Evolutionary conservation across 2,329 filamentous ascomycete species (phyloP).

Genomic region (Emericellopsis cladophorae): DNA sequence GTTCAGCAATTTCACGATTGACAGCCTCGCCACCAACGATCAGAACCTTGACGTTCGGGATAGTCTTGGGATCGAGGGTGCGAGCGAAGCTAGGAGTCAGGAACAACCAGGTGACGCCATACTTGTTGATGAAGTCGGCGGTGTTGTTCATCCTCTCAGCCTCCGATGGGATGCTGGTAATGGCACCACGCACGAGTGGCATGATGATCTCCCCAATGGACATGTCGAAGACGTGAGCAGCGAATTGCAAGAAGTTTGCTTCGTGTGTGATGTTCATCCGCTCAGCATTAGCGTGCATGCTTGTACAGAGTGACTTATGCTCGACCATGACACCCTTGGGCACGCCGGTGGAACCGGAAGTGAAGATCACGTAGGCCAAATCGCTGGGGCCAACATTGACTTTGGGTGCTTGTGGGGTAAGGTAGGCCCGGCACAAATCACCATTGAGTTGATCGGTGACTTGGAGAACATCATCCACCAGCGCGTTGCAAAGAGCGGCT

Average conservation of each 20-base stretch:
- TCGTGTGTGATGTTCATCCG: slow-evolving; percentile 11
- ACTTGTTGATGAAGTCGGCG: neutral
- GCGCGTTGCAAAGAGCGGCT: neutral
- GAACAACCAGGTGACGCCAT: slow-evolving; percentile 8
- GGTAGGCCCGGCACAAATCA: neutral
- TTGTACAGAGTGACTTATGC: slow-evolving; percentile 9
- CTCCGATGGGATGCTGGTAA: slow-evolving; percentile 8
- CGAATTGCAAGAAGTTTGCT: slow-evolving; percentile 22
- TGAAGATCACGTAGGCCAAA: slow-evolving; percentile 8
- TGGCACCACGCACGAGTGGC: slow-evolving; percentile 7
- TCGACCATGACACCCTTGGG: slow-evolving; percentile 10
- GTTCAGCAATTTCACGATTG: slow-evolving; percentile 3
- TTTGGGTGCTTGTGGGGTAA: neutral
- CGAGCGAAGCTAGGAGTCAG: slow-evolving; percentile 5
- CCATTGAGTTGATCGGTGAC: neutral
- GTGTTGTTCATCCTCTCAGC: neutral
- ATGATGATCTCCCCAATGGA: slow-evolving; percentile 18
- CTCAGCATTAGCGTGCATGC: slow-evolving; percentile 23
- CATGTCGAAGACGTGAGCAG: slow-evolving; percentile 36
- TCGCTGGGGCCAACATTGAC: neutral
- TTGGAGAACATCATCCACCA: no score
- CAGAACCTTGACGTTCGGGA: slow-evolving; percentile 1
- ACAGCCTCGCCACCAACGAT: slow-evolving; percentile 5
- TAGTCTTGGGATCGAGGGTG: neutral
- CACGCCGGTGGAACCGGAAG: slow-evolving; percentile 8